These are phyloP conservation scores for Mycena indigotica DNA, from an alignment of 768 basidiomycete species.

Conservation along the genomic window DNA sequence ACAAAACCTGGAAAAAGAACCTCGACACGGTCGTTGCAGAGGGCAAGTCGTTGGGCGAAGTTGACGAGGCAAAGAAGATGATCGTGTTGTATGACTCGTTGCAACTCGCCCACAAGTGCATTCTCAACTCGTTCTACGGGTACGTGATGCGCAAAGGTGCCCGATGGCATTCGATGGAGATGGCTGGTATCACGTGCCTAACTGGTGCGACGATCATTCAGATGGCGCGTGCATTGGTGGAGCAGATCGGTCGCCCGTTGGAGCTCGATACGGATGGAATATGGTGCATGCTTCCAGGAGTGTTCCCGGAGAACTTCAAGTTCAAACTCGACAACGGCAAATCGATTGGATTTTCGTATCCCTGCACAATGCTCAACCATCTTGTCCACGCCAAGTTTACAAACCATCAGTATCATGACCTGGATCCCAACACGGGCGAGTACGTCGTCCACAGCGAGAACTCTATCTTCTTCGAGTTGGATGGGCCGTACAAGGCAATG, in stretches of 20 bases:
- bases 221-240: conserved; percentile 96
- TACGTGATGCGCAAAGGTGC: conserved; percentile 99
- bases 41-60: conserved; percentile 75
- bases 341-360: conserved; percentile 87
- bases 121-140: conserved; percentile 99
- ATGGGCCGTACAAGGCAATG: conserved; percentile 99
- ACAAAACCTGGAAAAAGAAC: conserved; percentile 99
- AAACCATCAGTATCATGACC: conserved; percentile 95
- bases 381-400: conserved; percentile 95
- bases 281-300: conserved; percentile 99
- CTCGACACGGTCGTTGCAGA: conserved; percentile 74
- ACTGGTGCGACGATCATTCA: conserved; percentile 98
- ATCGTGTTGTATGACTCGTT: conserved; percentile 97
- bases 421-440: conserved; percentile 81
- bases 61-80: conserved; percentile 99
- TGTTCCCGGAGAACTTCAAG: conserved; percentile 97
- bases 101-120: conserved; percentile 99
- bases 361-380: conserved; percentile 99
- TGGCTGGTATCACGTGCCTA: conserved; percentile 98
- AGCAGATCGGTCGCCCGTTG: conserved; percentile 95
- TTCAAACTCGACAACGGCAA: conserved; percentile 91
- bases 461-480: conserved; percentile 98
- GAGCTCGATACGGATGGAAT: conserved; percentile 99
- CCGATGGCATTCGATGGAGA: conserved; percentile 99
- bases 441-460: conserved; percentile 92